Conservation (phyloP, 2,329 filamentous ascomycete genomes). For the Alternaria rosae region DNA sequence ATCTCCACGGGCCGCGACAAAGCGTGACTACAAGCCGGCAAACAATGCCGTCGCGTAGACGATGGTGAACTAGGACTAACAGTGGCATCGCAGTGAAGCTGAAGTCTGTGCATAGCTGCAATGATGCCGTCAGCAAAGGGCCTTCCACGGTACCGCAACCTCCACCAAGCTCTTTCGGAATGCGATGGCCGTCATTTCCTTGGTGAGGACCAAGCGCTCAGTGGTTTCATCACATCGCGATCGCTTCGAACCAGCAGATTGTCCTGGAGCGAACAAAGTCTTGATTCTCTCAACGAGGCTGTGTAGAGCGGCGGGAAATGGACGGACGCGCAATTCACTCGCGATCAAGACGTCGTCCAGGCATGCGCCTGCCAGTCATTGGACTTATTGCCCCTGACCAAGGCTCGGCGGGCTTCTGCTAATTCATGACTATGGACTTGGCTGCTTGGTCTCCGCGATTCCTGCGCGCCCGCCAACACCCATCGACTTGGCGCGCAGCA, state of each 20-base stretch:
- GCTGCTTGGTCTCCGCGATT: conserved; percentile 43
- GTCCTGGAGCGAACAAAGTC: background rate
- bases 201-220: background rate
- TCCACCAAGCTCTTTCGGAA: background rate
- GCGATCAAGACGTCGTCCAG: conserved; percentile 10
- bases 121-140: background rate
- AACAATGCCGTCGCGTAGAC: background rate
- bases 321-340: conserved; percentile 16
- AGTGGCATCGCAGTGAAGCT: background rate
- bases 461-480: conserved; percentile 36
- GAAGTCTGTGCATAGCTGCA: background rate
- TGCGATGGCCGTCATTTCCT: conserved; percentile 5
- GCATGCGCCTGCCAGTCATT: conserved; percentile 23
- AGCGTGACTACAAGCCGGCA: background rate
- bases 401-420: conserved; percentile 44
- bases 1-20: conserved; percentile 11
- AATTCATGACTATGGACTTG: conserved; percentile 34
- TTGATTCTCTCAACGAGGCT: conserved; percentile 14
- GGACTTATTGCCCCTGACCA: conserved; percentile 40
- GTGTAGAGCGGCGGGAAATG: conserved; percentile 4
- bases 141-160: background rate
- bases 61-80: background rate
- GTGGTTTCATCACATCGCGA: background rate
- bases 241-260: background rate
- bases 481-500: conserved; percentile 40